A percentile compares a stretch with the other conserved stretches of the same genome.
phyloP scores from a whole-genome alignment of 371 early-diverging fungal genomes.

The Capniomyces stellatus region DNA sequence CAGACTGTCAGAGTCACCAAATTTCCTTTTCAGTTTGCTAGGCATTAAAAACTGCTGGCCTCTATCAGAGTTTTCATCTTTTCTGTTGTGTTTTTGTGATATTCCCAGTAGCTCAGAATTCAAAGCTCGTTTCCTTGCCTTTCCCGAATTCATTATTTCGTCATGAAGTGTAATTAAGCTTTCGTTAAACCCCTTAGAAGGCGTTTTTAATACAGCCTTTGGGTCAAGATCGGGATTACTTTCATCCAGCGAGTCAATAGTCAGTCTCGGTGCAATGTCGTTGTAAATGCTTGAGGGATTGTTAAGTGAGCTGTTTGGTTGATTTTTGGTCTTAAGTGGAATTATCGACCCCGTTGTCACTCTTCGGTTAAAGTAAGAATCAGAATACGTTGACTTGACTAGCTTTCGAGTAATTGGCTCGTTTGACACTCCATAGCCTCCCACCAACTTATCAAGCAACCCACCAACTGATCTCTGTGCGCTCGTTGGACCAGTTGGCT shows the following conservation, averaged over 20 bases:
- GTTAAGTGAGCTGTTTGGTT: too few species aligned
- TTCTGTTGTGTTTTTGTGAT: too few species aligned
- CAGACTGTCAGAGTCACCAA: too few species aligned
- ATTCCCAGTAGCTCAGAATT: too few species aligned
- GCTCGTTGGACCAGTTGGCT: too few species aligned
- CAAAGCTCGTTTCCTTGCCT: not conserved
- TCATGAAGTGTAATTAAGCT: not conserved
- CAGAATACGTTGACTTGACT: not conserved
- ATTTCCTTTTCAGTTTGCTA: too few species aligned
- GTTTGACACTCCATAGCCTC: not conserved
- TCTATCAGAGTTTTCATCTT: too few species aligned
- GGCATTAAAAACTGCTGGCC: too few species aligned
- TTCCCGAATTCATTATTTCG: not conserved
- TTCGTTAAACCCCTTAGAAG: too few species aligned
- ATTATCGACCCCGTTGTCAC: not conserved
- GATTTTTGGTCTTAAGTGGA: not conserved
- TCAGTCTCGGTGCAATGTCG: not conserved
- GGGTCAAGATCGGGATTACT: not conserved
- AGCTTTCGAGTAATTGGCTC: not conserved
- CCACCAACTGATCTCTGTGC: not conserved
- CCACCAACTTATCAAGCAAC: not conserved
- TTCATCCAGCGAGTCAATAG: not conserved
- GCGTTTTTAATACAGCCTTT: too few species aligned
- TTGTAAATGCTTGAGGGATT: not conserved
- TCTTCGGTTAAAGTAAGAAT: not conserved